Percentiles rank a stretch among this genome's conserved stretches.
These are phyloP conservation scores for Deuterostichococcus epilithicus DNA, from an alignment of 139 green algal species.

Conservation along the genomic window DNA sequence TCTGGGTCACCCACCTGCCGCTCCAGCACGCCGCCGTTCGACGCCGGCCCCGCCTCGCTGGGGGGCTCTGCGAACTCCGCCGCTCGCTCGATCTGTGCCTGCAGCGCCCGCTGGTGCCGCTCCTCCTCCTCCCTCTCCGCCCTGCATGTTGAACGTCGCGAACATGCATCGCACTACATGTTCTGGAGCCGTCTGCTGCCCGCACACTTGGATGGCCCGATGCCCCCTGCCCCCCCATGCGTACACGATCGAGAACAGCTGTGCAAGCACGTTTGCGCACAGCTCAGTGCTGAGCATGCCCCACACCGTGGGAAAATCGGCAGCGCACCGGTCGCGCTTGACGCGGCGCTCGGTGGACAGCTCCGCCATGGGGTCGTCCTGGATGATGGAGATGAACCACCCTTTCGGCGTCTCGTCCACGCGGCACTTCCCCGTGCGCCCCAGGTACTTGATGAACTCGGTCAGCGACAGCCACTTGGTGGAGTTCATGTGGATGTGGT, in stretches of 20 bases:
- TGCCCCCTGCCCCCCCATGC: no score
- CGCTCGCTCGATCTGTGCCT: constrained; percentile 52
- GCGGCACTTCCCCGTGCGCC: constrained; percentile 23
- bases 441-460: constrained; percentile 82
- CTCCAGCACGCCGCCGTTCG: constrained; percentile 37
- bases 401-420: constrained; percentile 94
- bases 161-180: not conserved
- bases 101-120: constrained; percentile 33
- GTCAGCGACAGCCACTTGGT: constrained; percentile 91
- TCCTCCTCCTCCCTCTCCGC: constrained; percentile 44
- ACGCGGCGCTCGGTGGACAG: constrained; percentile 38
- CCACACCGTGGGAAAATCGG: no score
- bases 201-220: not conserved
- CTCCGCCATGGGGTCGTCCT: constrained; percentile 41
- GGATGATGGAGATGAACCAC: constrained; percentile 79
- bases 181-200: not conserved
- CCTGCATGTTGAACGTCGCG: not conserved
- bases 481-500: constrained; percentile 98
- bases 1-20: constrained; percentile 35
- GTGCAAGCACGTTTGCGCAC: no score
- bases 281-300: not conserved
- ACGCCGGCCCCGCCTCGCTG: constrained; percentile 13
- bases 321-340: constrained; percentile 43
- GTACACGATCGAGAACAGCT: no score
- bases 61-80: constrained; percentile 25